phyloP scores from a whole-genome alignment of 164 flowering plant genomes.

The Tetracentron sinense region DNA sequence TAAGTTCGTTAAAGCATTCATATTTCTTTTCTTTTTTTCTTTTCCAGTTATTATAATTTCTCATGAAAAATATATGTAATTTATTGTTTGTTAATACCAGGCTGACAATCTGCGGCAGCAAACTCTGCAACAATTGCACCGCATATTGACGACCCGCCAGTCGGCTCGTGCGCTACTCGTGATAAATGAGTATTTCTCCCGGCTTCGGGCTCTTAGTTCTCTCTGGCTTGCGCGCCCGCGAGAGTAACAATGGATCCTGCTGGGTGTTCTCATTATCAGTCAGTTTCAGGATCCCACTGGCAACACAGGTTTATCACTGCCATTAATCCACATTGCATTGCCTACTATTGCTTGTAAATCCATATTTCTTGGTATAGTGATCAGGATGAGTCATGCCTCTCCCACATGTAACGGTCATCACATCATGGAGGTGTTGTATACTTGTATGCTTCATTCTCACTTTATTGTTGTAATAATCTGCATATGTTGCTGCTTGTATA shows the following conservation, averaged over 20 bases:
- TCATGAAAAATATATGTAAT: too few species aligned
- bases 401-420: neutral
- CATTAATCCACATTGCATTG: too few species aligned
- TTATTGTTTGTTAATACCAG: slow-evolving; percentile 36
- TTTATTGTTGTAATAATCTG: too few species aligned
- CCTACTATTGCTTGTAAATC: too few species aligned
- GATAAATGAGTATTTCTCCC: slow-evolving; percentile 63
- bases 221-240: slow-evolving; percentile 83
- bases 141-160: slow-evolving; percentile 71
- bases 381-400: neutral
- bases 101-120: slow-evolving; percentile 83
- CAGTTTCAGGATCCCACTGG: too few species aligned
- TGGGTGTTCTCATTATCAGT: neutral
- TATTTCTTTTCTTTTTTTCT: too few species aligned
- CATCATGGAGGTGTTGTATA: too few species aligned
- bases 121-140: slow-evolving; percentile 72
- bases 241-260: slow-evolving; percentile 31
- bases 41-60: neutral
- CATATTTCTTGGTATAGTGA: neutral
- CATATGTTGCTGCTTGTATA: too few species aligned
- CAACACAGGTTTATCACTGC: too few species aligned
- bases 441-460: too few species aligned
- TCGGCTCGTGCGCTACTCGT: slow-evolving; percentile 82
- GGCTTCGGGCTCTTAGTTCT: slow-evolving; percentile 82
- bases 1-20: too few species aligned